phyloP scores from a whole-genome alignment of 169 alveolate species.

The Blepharisma undulans region DNA sequence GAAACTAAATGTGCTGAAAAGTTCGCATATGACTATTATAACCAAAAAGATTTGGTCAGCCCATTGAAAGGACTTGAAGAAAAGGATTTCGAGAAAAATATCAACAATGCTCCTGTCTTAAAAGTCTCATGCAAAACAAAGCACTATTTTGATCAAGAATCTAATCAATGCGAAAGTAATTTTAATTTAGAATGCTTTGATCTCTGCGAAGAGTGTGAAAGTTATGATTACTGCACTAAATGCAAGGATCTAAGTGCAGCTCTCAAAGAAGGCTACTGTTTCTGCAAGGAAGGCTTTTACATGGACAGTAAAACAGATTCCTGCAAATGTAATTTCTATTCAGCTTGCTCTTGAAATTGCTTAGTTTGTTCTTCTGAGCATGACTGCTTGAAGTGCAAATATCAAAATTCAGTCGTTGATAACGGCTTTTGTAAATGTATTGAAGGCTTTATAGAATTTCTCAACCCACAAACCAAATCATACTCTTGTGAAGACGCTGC shows the following conservation, averaged over 20 bases:
- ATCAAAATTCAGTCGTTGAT: neutral
- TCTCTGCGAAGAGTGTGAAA: neutral
- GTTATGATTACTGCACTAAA: neutral
- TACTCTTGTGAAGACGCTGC: neutral
- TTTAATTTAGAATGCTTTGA: neutral
- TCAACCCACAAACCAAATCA: neutral
- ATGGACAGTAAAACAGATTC: neutral
- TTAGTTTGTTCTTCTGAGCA: neutral
- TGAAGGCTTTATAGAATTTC: neutral
- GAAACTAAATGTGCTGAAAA: neutral
- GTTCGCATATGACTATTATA: neutral
- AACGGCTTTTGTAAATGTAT: neutral
- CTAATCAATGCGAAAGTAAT: neutral
- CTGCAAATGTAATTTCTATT: neutral
- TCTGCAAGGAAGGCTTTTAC: neutral
- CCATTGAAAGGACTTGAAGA: neutral
- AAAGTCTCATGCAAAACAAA: neutral
- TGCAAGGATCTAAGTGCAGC: neutral
- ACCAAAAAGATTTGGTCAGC: neutral
- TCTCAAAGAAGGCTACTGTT: neutral
- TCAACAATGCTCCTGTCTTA: neutral
- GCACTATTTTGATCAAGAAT: neutral
- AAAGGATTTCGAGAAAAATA: neutral
- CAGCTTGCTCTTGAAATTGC: neutral
- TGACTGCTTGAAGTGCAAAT: neutral